Evolutionary conservation across 805 yeast genomes (phyloP).

Genomic region (Yarrowia osloensis): DNA sequence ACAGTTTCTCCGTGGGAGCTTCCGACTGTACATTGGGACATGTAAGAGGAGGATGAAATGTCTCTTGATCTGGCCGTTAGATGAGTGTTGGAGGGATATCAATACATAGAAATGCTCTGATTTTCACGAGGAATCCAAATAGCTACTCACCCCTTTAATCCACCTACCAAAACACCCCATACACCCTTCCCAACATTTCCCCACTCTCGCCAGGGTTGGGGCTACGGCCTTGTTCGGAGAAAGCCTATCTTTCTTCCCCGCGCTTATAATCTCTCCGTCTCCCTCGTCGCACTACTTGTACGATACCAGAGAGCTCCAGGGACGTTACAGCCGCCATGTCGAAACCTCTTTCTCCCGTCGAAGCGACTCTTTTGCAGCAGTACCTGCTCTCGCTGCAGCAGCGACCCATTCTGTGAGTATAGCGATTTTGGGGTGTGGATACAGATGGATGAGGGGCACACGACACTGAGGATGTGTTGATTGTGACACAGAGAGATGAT

Average conservation of each 20-base stretch:
- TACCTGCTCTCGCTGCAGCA: conserved; percentile 39
- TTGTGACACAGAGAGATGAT: too few relatives aligned
- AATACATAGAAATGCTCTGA: too few relatives aligned
- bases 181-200: conserved; percentile 5
- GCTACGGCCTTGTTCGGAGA: conserved; percentile 12
- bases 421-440: too few relatives aligned
- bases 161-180: neutral
- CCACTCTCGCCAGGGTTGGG: conserved; percentile 26
- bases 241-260: conserved; percentile 24
- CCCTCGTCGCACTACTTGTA: neutral
- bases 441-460: too few relatives aligned
- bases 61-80: too few relatives aligned
- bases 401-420: conserved; percentile 40
- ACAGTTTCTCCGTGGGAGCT: too few relatives aligned
- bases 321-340: neutral
- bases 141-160: neutral
- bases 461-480: too few relatives aligned
- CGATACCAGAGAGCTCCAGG: neutral
- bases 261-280: conserved; percentile 22
- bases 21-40: too few relatives aligned
- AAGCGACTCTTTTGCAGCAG: conserved; percentile 33
- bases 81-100: too few relatives aligned
- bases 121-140: too few relatives aligned
- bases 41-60: too few relatives aligned
- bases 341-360: conserved; percentile 24